These are phyloP conservation scores for Aphanoascus verrucosus DNA, from an alignment of 2,329 filamentous ascomycete genomes.

Conservation along the genomic window DNA sequence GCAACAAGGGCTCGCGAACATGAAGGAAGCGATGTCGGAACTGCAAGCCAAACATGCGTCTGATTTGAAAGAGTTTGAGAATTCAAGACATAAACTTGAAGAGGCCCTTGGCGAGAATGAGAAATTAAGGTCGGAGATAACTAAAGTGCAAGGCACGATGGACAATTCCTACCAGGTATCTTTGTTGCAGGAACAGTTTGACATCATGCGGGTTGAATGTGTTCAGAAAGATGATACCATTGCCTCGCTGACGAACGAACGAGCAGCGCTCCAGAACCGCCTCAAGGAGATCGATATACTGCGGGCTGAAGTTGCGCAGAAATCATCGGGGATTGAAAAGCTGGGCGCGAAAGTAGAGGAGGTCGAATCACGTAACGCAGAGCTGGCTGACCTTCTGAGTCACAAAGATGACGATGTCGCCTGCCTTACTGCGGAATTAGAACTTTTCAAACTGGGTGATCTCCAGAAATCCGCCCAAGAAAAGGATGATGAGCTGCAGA, in stretches of 20 bases:
- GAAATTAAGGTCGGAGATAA: constrained; percentile 14
- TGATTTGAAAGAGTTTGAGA: neutral
- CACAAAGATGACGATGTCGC: constrained; percentile 7
- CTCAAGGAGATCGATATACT: constrained; percentile 24
- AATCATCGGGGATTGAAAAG: constrained; percentile 16
- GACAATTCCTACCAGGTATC: constrained; percentile 6
- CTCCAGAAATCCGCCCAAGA: neutral
- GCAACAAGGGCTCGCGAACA: constrained; percentile 15
- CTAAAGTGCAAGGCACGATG: constrained; percentile 6
- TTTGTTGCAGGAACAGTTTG: constrained; percentile 10
- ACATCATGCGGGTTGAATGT: constrained; percentile 20
- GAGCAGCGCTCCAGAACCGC: constrained; percentile 21
- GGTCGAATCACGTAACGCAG: constrained; percentile 19
- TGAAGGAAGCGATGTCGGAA: constrained; percentile 17
- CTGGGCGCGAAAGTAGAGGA: constrained; percentile 23
- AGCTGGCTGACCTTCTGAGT: constrained; percentile 9
- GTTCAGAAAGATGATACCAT: constrained; percentile 27
- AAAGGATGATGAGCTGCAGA: constrained; percentile 18
- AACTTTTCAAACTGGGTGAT: neutral
- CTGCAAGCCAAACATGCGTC: constrained; percentile 18
- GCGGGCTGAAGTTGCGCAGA: constrained; percentile 17
- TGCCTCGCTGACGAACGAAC: constrained; percentile 14
- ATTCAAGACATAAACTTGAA: constrained; percentile 5
- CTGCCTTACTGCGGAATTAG: constrained; percentile 5
- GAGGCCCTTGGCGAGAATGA: constrained; percentile 16